Evolutionary conservation across 805 yeast genomes (phyloP).

Genomic region (Saccharomycopsis sp.): DNA sequence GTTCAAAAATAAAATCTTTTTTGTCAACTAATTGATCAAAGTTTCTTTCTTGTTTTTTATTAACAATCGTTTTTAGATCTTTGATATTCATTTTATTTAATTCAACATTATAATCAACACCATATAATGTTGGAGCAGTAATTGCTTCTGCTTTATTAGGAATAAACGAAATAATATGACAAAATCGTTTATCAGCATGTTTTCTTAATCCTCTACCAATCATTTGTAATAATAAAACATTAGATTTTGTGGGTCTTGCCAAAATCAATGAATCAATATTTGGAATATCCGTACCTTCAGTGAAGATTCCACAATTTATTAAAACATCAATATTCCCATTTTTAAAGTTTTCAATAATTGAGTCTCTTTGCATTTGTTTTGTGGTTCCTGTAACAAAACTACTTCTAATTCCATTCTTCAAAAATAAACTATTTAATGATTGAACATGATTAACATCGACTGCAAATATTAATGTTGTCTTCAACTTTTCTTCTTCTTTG

Average conservation of each 20-base stretch:
- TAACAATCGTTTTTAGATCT: too few relatives aligned
- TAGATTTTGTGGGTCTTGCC: slow-evolving; percentile 73
- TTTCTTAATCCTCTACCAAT: slow-evolving; percentile 79
- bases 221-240: slow-evolving; percentile 71
- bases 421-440: slow-evolving; percentile 41
- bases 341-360: slow-evolving; percentile 46
- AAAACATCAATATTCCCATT: slow-evolving; percentile 57
- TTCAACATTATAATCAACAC: slow-evolving; percentile 12
- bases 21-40: not conserved
- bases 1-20: not conserved
- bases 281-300: slow-evolving; percentile 94
- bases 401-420: slow-evolving; percentile 52
- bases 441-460: slow-evolving; percentile 62
- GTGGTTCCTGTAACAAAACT: slow-evolving; percentile 65
- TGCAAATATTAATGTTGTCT: slow-evolving; percentile 68
- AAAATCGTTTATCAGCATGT: slow-evolving; percentile 47
- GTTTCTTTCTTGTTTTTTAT: not conserved
- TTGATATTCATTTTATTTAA: too few relatives aligned
- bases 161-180: slow-evolving; percentile 75
- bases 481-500: slow-evolving; percentile 29
- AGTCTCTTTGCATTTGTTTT: slow-evolving; percentile 36
- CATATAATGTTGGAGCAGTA: slow-evolving; percentile 44
- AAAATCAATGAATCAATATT: slow-evolving; percentile 71
- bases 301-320: slow-evolving; percentile 81
- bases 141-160: slow-evolving; percentile 45